phyloP scores from a whole-genome alignment of 352 stramenopile genomes.

The Phytophthora megakarya region DNA sequence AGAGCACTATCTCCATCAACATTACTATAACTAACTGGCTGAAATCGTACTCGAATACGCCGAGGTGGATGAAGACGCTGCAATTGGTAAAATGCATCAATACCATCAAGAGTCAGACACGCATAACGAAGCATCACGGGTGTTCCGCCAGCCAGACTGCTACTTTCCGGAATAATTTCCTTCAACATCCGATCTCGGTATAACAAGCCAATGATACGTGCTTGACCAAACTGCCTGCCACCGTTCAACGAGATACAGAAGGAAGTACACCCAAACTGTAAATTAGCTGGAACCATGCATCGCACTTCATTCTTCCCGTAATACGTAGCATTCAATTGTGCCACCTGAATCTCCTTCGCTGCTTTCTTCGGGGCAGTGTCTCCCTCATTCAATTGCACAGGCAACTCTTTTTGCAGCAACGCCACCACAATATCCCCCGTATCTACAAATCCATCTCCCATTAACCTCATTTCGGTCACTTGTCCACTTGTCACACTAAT shows the following conservation, averaged over 20 bases:
- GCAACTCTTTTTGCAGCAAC: constrained; percentile 49
- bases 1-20: constrained; percentile 5
- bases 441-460: constrained; percentile 66
- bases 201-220: constrained; percentile 46
- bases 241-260: constrained; percentile 70
- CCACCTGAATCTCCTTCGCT: constrained; percentile 33
- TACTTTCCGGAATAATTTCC: constrained; percentile 40
- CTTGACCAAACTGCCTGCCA: constrained; percentile 56
- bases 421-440: constrained; percentile 65
- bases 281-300: constrained; percentile 66
- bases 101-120: constrained; percentile 43
- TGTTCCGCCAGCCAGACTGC: constrained; percentile 47
- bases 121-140: constrained; percentile 37
- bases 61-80: constrained; percentile 53
- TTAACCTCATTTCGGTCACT: constrained; percentile 54
- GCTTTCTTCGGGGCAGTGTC: not conserved
- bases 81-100: constrained; percentile 51
- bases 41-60: constrained; percentile 55
- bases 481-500: constrained; percentile 64
- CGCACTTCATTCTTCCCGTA: constrained; percentile 49
- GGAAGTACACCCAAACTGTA: constrained; percentile 66
- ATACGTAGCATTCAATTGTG: constrained; percentile 62
- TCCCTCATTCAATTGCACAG: not conserved
- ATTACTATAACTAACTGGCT: constrained; percentile 35
- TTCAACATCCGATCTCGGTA: constrained; percentile 53